Base-by-base conservation (phyloP, 2,329 filamentous ascomycete species). In the Fusarium praegraminearum region DNA sequence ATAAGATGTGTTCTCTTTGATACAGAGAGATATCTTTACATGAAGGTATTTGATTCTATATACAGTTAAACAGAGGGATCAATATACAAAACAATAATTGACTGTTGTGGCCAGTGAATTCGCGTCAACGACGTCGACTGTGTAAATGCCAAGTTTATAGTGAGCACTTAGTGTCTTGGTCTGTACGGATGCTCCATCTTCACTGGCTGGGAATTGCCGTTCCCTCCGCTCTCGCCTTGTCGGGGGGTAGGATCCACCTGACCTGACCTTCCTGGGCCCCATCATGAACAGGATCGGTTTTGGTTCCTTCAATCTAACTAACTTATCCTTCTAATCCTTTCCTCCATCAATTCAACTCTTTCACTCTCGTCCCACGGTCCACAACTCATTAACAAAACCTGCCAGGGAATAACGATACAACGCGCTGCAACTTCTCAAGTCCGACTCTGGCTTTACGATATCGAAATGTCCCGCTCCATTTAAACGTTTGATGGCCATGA, bases 401-500 rank as follows among this genome's bases (percentile, higher is more conserved):
- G 16, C n/a, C 28, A 12, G 16, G 10, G 35, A 18, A 50, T 33
- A 43, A 43, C 28, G n/a, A 49, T 32, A 41, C 45, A 36, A 33
- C 53, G 20, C 36, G 20, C 49, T 45, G 22, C 45, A 56, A 51
- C 47, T 57, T 47, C 35, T 43, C 41, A 32, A 35, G 40, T 32
- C 60, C 30, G 33, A 36, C 45, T 33, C 55, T 54, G 47, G 38
- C 54, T 32, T 26, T 41, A 32, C n/a, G 30, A 32, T 36, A 57
- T 30, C 59, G 63, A 69, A 28, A 76, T 76, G 74, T 63, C 40
- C 30, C 49, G 28, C 52, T 35, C 47, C 50, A 49, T 61, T 47
- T 74, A 67, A 76, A 68, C 64, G 45, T 61, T 52, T 57, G 51
- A 66, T 54, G 49, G 59, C 64, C 41, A 63, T 61, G 62, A 68